Evolutionary conservation across 805 yeast genomes (phyloP), one percentile per base, ranked within the genome.

Genomic region (Nakazawaea peltata): DNA sequence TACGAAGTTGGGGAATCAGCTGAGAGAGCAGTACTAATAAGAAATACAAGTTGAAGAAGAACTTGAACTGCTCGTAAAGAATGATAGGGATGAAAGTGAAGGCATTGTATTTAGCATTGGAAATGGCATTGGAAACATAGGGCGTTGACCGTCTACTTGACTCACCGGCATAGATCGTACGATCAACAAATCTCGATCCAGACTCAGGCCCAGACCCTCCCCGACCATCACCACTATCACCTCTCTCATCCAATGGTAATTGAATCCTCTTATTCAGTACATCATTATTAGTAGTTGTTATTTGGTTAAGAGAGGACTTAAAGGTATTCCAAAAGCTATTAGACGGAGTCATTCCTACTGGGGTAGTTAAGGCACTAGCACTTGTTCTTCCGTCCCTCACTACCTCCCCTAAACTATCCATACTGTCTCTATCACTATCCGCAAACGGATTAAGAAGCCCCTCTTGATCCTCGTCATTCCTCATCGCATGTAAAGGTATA

Each of bases 41-140:
- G 53, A 92, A 92, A 57, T 92, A 92, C 32, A 92, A 63, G 58
- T 92, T 92, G 69, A 87, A 92, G 59, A 92, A 92, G 56, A 92
- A 90, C 62, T 88, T 87, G 75, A 92, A 92, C 65, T 92, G 99
- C 54, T 90, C 96, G 56, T 83, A 94, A 21, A 92, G 68, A 36
- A 92, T 77, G 28, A 85, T 68, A 3, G 99, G 99, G 8, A 92
- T 59, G 50, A 92, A 92, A 1, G 95, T 77, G 25, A 86, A 53
- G 2, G 92, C 84, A 47, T 84, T 84, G 59, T 92, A 92, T 58
- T 88, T 90, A 16, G 98, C 97, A 57, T 92, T 92, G 31, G 95
- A 83, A 11, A 92, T 72, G 5, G 92, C 84, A 54, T 92, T 92
- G 10, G 85, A 60, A 2, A 92, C 61, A 41, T 54, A 68, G 5